phyloP scores from a whole-genome alignment of 2,329 filamentous ascomycete species.

The Verticillium tricorpus region DNA sequence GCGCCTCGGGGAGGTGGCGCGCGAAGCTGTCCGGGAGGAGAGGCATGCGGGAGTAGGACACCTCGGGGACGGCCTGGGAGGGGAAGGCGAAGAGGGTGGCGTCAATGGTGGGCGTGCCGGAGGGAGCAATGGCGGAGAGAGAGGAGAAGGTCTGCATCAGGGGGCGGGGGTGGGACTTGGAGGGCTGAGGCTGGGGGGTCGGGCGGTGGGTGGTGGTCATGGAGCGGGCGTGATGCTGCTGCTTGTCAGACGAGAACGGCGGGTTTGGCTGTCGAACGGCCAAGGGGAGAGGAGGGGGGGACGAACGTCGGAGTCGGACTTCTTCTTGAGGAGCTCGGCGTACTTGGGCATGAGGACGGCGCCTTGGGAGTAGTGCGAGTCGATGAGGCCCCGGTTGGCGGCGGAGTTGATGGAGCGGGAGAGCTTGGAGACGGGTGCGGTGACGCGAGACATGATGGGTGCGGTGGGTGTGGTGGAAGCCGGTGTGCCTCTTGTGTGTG shows the following conservation, averaged over 20 bases:
- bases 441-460: conserved; percentile 39
- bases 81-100: conserved; percentile 46
- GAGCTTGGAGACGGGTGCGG: conserved; percentile 44
- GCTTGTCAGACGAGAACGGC: conserved; percentile 3
- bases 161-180: conserved; percentile 32
- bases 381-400: conserved; percentile 30
- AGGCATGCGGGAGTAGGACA: conserved; percentile 47
- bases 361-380: conserved; percentile 24
- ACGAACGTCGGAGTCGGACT: conserved; percentile 35
- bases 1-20: conserved; percentile 36
- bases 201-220: conserved; percentile 45
- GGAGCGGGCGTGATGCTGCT: conserved; percentile 28
- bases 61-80: conserved; percentile 23
- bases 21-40: conserved; percentile 56
- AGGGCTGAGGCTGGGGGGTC: conserved; percentile 33
- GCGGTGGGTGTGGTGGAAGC: background rate
- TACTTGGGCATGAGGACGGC: conserved; percentile 42
- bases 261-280: background rate
- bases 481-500: conserved; percentile 1
- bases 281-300: background rate
- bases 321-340: conserved; percentile 37
- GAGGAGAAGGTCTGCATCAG: conserved; percentile 61
- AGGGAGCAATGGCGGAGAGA: conserved; percentile 30
- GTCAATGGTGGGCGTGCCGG: conserved; percentile 37
- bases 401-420: conserved; percentile 40